phyloP scores from a whole-genome alignment of 177 flowering plant genomes.

The Vitis hybrid region DNA sequence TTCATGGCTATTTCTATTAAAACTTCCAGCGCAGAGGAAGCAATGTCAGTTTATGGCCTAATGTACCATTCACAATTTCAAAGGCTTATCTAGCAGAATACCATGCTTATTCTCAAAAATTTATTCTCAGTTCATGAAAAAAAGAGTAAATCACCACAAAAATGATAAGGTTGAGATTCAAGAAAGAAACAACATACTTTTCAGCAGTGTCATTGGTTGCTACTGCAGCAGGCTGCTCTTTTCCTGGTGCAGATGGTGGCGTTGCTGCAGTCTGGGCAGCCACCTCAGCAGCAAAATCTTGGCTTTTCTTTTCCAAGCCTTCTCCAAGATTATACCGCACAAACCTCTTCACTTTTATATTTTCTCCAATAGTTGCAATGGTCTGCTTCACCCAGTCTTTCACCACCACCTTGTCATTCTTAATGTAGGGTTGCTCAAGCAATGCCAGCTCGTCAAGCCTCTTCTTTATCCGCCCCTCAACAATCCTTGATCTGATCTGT shows the following conservation, averaged over 20 bases:
- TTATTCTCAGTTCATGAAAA: neutral
- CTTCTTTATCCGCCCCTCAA: slow-evolving; percentile 83
- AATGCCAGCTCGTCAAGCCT: slow-evolving; percentile 87
- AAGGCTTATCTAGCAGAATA: no score
- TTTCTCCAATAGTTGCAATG: slow-evolving; percentile 93
- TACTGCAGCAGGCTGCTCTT: slow-evolving; percentile 44
- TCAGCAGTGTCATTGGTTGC: slow-evolving; percentile 57
- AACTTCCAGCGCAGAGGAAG: no score
- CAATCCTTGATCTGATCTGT: slow-evolving; percentile 82
- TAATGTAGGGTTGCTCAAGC: slow-evolving; percentile 91
- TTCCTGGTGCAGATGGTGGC: slow-evolving; percentile 33
- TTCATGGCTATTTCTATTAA: no score
- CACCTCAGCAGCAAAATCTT: slow-evolving; percentile 98
- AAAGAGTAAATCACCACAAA: neutral
- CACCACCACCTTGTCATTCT: slow-evolving; percentile 78
- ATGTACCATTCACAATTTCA: no score
- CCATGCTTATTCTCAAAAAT: neutral
- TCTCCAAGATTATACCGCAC: slow-evolving; percentile 88
- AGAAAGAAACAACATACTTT: slow-evolving; percentile 50
- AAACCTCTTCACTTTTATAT: slow-evolving; percentile 91
- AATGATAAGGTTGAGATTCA: neutral
- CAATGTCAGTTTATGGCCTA: no score
- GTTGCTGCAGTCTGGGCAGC: slow-evolving; percentile 97
- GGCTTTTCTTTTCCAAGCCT: slow-evolving; percentile 92
- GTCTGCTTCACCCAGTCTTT: slow-evolving; percentile 88